A percentile compares a stretch with the other conserved stretches of the same genome.
Conservation (phyloP, 2,329 filamentous ascomycete species). For the Colletotrichum sp. region DNA sequence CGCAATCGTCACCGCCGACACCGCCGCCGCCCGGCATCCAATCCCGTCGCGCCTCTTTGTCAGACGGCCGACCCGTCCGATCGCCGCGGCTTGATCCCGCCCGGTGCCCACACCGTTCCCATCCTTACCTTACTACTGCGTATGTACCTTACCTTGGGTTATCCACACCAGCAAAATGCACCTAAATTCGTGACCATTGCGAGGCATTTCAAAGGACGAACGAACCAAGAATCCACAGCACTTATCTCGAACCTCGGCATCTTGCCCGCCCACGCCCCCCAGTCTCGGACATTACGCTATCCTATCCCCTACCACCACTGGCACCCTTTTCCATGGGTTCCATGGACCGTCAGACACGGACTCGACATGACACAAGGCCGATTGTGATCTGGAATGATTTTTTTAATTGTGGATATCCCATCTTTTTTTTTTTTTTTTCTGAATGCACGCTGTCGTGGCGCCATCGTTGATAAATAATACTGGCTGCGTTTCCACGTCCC, state of each 20-base stretch:
- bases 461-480: slow-evolving; percentile 10
- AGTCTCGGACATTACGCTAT: slow-evolving; percentile 10
- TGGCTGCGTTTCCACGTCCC: neutral
- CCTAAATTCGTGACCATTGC: neutral
- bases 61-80: neutral
- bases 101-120: neutral
- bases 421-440: neutral
- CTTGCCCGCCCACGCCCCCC: neutral
- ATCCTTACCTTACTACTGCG: neutral
- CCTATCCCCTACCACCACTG: neutral
- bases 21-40: neutral
- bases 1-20: neutral
- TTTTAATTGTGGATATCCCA: slow-evolving; percentile 11
- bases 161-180: neutral
- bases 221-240: neutral
- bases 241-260: slow-evolving; percentile 14
- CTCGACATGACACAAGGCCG: neutral
- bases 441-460: neutral
- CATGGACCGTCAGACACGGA: neutral
- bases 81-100: neutral
- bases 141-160: neutral
- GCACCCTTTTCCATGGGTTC: neutral
- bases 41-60: slow-evolving; percentile 15
- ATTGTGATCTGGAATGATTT: neutral
- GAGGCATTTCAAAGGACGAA: neutral